Evolutionary conservation across 176 grass and related monocot genomes (phyloP), one percentile per base, ranked within the genome.

Genomic region (Lolium perenne): DNA sequence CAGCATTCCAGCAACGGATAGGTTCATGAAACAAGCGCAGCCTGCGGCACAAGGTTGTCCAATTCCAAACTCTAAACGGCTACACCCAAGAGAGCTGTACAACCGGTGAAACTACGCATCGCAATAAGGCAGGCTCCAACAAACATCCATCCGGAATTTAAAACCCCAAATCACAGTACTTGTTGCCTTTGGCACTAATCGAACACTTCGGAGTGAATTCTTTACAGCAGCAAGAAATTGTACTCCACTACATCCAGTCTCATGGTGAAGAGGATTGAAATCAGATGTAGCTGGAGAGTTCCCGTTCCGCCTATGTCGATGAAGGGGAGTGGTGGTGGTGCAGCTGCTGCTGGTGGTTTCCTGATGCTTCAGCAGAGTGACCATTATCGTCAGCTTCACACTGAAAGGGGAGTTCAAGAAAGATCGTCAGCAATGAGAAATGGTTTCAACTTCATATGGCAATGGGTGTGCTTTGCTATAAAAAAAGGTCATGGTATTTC

Each of bases 51-150:
- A 48, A 26, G 64, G 61, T 35, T 69, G 1, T 21, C 23, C 9
- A 47, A 16, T 86, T 59, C 61, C 6, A 4, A 68, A 5, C 47
- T 45, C 58, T 65, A 54, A 74, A 66, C 76, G 29, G 62, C 69
- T 76, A 89, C 77, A 51, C 78, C 78, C 60, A 61, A 7, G 29
- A 41, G 50, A 85, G 41, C 71, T 86, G 83, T 69, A 76, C 78
- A 77, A 32, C 6, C 53, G 66, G 77, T 48, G 14, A n/a, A 72
- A 76, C 48, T 9, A 76, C 20, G 56, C 21, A 73, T 14, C 49
- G 45, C 22, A 67, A 62, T 26, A 29, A 40, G 71, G 67, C 77
- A 85, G 76, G 80, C 76, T 54, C 68, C 7, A 50, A 74, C 25
- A 49, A 18, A 10, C 11, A 46, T 55, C 48, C 57, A 57, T 18